Conservation (phyloP, 768 basidiomycete genomes). For the Lentinus brumalis region DNA sequence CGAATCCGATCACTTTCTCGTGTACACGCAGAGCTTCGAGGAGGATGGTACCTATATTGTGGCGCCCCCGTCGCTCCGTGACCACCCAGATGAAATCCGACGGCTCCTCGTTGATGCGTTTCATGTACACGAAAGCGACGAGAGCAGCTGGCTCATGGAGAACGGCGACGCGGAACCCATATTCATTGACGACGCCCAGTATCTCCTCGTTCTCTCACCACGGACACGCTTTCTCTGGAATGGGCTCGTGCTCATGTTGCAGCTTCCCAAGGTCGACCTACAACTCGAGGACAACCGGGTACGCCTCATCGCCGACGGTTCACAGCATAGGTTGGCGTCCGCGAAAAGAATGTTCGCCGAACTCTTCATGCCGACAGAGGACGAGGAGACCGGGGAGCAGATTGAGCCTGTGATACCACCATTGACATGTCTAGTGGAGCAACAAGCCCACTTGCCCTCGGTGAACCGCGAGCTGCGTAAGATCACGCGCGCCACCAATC, state of each 20-base stretch:
- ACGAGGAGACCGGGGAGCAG: conserved; percentile 60
- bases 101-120: conserved; percentile 86
- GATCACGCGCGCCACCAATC: conserved; percentile 86
- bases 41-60: conserved; percentile 92
- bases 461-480: conserved; percentile 90
- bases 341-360: conserved; percentile 81
- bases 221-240: conserved; percentile 89
- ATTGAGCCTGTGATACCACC: conserved; percentile 44
- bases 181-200: conserved; percentile 62
- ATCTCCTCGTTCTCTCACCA: conserved; percentile 87
- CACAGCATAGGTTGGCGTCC: conserved; percentile 68
- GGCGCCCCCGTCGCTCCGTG: conserved; percentile 74
- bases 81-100: conserved; percentile 74
- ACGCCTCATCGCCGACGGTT: conserved; percentile 90
- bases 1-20: conserved; percentile 87
- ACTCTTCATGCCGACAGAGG: conserved; percentile 52
- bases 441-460: conserved; percentile 86
- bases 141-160: conserved; percentile 47
- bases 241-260: conserved; percentile 79
- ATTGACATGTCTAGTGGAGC: conserved; percentile 62
- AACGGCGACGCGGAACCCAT: conserved; percentile 49
- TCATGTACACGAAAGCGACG: conserved; percentile 64
- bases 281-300: conserved; percentile 77
- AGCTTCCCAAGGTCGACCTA: conserved; percentile 75
- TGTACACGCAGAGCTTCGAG: conserved; percentile 86